Evolutionary conservation across 768 basidiomycete species (phyloP), one percentile per base, ranked within the genome.

Genomic region (Lactarius pseudohatsudake): DNA sequence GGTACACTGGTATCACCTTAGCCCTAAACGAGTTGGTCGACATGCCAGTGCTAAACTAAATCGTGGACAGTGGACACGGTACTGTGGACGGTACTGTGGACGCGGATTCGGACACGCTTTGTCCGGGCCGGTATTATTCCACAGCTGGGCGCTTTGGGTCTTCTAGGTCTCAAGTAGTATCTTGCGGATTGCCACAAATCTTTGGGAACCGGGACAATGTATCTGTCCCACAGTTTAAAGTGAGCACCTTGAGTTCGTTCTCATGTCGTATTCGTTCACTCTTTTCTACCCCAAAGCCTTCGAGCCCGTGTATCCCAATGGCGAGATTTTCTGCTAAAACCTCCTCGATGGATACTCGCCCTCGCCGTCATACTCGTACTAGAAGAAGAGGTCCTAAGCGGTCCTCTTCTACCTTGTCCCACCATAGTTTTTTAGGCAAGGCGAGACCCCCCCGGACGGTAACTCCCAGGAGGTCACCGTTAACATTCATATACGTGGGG

Each of bases 401-500:
- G 13, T 8, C 1, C 34, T 30, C 54, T 20, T 32, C 61, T 13
- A 6, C 34, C 5, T 2, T 20, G 30, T 4, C 53, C 32, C 40
- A n/a, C 11, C 26, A 9, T 20, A 34, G 22, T 30, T 7, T 5
- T 22, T 26, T 3, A 18, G 9, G 28, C 38, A 41, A 65, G 32
- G n/a, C 16, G 64, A 66, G 43, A 64, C 61, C 47, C 45, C 64
- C 18, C 64, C 67, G 38, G 16, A 16, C 16, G 34, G 30, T 20
- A 8, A 26, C 28, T 20, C 40, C 22, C 16, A 45, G 5, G 40
- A 43, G 30, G 34, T 53, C 61, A 8, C 50, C 70, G 9, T 74
- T 73, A 63, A 74, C 73, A 38, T 78, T 77, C 65, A 79, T 85
- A 28, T 89, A 79, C 69, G 84, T 88, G 22, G 88, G 89, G 47